phyloP scores from a whole-genome alignment of 805 yeast species.

The Lipomyces yamanashiensis region DNA sequence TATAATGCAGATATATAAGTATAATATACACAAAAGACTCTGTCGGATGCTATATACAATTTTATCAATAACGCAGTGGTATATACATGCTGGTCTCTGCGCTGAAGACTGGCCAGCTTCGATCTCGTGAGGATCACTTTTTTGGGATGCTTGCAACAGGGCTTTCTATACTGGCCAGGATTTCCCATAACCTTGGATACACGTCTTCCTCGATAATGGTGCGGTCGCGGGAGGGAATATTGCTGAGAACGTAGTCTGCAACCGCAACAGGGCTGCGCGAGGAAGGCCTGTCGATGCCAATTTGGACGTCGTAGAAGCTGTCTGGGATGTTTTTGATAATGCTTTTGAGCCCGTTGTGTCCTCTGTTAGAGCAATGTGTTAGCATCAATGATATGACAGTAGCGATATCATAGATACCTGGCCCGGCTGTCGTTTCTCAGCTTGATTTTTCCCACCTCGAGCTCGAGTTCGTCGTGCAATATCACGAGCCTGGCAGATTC shows the following conservation, averaged over 20 bases:
- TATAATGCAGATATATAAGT: not conserved
- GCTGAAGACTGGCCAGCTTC: too few species aligned
- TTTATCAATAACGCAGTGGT: not conserved
- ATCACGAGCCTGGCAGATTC: slow-evolving; percentile 56
- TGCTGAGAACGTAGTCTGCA: slow-evolving; percentile 65
- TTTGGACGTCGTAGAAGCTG: slow-evolving; percentile 53
- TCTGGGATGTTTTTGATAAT: slow-evolving; percentile 50
- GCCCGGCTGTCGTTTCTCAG: slow-evolving; percentile 63
- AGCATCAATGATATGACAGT: not conserved
- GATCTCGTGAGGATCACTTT: not conserved
- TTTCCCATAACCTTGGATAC: slow-evolving; percentile 23
- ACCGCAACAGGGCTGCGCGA: slow-evolving; percentile 53
- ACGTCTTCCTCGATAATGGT: slow-evolving; percentile 47
- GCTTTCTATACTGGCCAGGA: slow-evolving; percentile 1
- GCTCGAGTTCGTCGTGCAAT: slow-evolving; percentile 78
- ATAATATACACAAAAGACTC: not conserved
- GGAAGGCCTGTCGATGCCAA: slow-evolving; percentile 78
- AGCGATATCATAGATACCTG: slow-evolving; percentile 32
- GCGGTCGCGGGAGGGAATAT: slow-evolving; percentile 54
- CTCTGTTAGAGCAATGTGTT: slow-evolving; percentile 52
- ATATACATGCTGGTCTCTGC: too few species aligned
- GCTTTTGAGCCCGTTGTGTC: slow-evolving; percentile 82
- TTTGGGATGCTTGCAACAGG: not conserved
- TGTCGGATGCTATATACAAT: not conserved
- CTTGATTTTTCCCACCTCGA: slow-evolving; percentile 68